Conservation (phyloP, 805 yeast genomes). For the Cyberlindnera euphorbiiphila region DNA sequence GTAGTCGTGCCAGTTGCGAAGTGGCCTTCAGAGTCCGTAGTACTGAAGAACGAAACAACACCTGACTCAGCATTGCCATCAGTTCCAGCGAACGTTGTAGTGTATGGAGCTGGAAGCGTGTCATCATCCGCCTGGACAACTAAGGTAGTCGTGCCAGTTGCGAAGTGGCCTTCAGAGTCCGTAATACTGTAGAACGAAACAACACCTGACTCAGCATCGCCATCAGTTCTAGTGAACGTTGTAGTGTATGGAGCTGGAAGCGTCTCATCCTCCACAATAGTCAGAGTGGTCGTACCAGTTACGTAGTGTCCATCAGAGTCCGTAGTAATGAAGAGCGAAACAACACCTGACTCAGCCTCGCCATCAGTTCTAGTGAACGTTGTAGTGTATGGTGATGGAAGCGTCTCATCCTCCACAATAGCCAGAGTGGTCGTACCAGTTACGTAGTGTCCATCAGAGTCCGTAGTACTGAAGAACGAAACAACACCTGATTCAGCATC, state of each 20-base stretch:
- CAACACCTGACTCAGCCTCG: conserved; percentile 8
- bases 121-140: conserved; percentile 4
- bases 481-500: conserved; percentile 8
- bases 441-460: neutral
- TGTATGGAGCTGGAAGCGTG: conserved; percentile 1
- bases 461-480: conserved; percentile 6
- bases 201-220: conserved; percentile 7
- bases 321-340: conserved; percentile 6
- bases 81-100: conserved; percentile 6
- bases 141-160: conserved; percentile 5
- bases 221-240: conserved; percentile 9
- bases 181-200: conserved; percentile 8
- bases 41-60: too few relatives aligned
- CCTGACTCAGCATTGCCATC: conserved; percentile 7
- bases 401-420: too few relatives aligned
- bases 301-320: neutral
- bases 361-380: conserved; percentile 11
- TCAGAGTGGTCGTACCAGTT: conserved; percentile 4
- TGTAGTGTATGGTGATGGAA: conserved; percentile 3
- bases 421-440: conserved; percentile 3
- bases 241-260: conserved; percentile 10
- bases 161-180: conserved; percentile 5
- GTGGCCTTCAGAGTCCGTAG: too few relatives aligned
- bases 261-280: neutral
- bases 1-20: too few relatives aligned